Evolutionary conservation across 1,284 basidiomycete genomes (phyloP).

Genomic region (Cryptococcus depauperatus): DNA sequence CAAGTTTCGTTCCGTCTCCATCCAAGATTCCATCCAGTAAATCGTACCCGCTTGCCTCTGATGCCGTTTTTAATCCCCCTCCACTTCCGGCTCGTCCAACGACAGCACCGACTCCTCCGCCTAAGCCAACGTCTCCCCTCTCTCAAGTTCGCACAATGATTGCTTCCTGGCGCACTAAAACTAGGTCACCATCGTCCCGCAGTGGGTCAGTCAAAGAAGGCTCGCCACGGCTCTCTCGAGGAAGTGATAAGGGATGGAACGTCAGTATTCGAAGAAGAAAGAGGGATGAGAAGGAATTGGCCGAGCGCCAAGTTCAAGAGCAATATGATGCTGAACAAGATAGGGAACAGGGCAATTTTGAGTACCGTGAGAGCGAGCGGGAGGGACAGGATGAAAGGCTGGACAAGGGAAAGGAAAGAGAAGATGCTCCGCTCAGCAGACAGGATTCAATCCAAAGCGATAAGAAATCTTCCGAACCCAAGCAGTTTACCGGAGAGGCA

Average conservation of each 20-base stretch:
- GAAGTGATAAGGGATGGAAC: conserved; percentile 46
- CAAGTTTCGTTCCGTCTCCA: conserved; percentile 10
- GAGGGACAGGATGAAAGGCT: background rate
- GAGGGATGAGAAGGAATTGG: conserved; percentile 43
- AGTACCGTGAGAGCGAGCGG: background rate
- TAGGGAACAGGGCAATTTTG: too few relatives aligned
- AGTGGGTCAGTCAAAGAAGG: conserved; percentile 36
- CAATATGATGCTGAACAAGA: too few relatives aligned
- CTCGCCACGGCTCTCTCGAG: conserved; percentile 22
- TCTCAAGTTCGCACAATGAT: conserved; percentile 64
- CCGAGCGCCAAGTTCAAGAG: conserved; percentile 17
- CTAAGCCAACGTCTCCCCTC: conserved; percentile 29
- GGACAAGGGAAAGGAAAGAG: background rate
- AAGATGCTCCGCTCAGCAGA: too few relatives aligned
- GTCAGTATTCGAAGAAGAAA: conserved; percentile 58
- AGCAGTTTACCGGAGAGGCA: conserved; percentile 48
- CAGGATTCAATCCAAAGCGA: too few relatives aligned
- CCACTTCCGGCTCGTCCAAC: conserved; percentile 1
- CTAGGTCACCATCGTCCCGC: conserved; percentile 48
- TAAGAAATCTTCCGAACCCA: conserved; percentile 43
- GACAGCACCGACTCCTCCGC: conserved; percentile 12
- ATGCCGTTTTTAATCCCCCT: conserved; percentile 1
- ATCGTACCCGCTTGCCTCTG: background rate
- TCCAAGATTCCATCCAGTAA: background rate
- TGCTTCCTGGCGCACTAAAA: conserved; percentile 53